Evolutionary conservation across 2,329 filamentous ascomycete species (phyloP), one percentile per base, ranked within the genome.

Genomic region (Xylariaceae sp.): DNA sequence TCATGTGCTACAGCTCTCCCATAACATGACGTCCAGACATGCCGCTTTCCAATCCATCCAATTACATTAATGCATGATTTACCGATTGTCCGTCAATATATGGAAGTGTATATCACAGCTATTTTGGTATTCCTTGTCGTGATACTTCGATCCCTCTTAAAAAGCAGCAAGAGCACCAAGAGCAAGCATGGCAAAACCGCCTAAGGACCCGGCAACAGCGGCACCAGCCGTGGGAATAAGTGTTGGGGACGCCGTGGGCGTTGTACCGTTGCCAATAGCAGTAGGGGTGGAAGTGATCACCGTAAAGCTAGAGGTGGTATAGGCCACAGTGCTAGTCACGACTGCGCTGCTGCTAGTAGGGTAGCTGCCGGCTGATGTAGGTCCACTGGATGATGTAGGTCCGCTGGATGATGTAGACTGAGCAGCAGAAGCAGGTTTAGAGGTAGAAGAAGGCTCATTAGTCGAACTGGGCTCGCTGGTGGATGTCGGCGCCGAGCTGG

Each of bases 191-290:
- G 50, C 61, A 3, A 64, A 35, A 24, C 58, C 44, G 8, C 51
- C 54, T 3, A 60, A 39, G 9, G 56, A 54, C 6, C 54, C 43
- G 29, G 41, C 54, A n/a, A 57, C 36, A 18, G 58, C 56, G 23
- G 47, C 57, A 23, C 55, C 57, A 10, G 53, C 56, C 6, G 53
- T 59, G 3, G 56, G 56, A 29, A 59, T n/a, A 6, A 24, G 29
- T 44, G 39, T 41, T 58, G 36, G 35, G 55, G 53, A 60, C 55
- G 55, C 60, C 59, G 59, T 55, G 44, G 33, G 30, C 51, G 27
- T 36, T 45, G 35, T n/a, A n/a, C 50, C 37, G 24, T 41, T 29
- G 11, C 13, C 33, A 13, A 46, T 48, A 23, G 55, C 42, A 41
- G 27, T 23, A 1, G 11, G 3, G 5, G 41, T 50, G n/a, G 50